Base-by-base conservation (phyloP, 306 rosid genomes). In the Dryas drummondii region DNA sequence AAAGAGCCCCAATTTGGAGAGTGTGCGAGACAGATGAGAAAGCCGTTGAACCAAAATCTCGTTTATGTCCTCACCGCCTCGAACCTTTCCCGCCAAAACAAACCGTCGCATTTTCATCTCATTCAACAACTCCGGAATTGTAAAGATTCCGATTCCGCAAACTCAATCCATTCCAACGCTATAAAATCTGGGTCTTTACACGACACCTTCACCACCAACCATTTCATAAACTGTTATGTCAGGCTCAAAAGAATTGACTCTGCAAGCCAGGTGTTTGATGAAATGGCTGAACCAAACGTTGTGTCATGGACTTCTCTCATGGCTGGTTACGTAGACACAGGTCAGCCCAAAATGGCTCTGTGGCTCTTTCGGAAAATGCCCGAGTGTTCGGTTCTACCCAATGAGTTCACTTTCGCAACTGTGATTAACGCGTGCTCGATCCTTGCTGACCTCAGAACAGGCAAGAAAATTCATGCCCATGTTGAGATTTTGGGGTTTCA, bases 221-320 rank as follows among this genome's bases (percentile, higher is more conserved):
- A 85, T 77, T 87, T 91, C 52, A 61, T 91, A 3, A 93, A 84
- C 6, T 85, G 89, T 42, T 89, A 91, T 32, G 59, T 88, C 1
- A 78, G 88, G 66, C 79, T 88, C 44, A 76, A 32, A 3, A 74
- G 76, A 78, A 86, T 87, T 51, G 54, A 65, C 72, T 7, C 10
- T 72, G 98, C 97, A 78, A 84, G 67, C 6, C 76, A 84, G 48
- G 69, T 87, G 87, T 84, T 93, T 76, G 91, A 89, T 27, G 91
- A 79, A 91, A 83, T 89, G 88, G 75, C 81, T 9, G 79, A 59
- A 37, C 84, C 72, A 10, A 89, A 93, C 74, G 91, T 93, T 19
- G 97, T 93, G 19, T 88, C 97, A 5, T 91, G 92, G 89, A 88
- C 98, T 70, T 81, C 93, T 2, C 90, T 93, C 79, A 89, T 93